phyloP scores from a whole-genome alignment of 768 basidiomycete species.

The Leccinum ochraceum region DNA sequence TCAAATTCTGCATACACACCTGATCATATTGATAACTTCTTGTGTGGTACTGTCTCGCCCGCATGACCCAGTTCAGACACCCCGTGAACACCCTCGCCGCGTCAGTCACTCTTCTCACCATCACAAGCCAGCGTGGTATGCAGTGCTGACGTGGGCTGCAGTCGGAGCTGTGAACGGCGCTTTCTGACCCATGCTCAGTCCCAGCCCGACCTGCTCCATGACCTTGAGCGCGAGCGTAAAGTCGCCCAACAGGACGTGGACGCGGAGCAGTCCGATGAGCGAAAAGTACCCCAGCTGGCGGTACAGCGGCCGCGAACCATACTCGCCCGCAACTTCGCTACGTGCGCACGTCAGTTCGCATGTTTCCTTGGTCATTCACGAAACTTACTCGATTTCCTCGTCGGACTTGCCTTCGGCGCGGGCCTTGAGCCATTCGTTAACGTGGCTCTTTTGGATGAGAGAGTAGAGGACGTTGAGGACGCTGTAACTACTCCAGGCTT shows the following conservation, averaged over 20 bases:
- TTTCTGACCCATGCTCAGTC: constrained; percentile 88
- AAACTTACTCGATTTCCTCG: constrained; percentile 80
- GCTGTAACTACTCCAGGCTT: constrained; percentile 98
- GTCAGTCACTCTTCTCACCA: constrained; percentile 92
- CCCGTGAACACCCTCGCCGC: constrained; percentile 93
- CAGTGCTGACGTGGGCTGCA: constrained; percentile 93
- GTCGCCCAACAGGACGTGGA: constrained; percentile 95
- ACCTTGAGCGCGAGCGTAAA: constrained; percentile 93
- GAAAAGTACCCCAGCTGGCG: constrained; percentile 97
- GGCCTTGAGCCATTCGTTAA: constrained; percentile 90
- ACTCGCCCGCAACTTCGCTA: constrained; percentile 88
- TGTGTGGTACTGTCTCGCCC: constrained; percentile 97
- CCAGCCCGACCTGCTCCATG: constrained; percentile 91
- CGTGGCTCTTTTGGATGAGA: constrained; percentile 94
- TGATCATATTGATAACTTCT: constrained; percentile 96
- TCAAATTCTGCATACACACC: constrained; percentile 41
- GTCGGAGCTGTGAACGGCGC: constrained; percentile 93
- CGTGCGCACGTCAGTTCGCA: constrained; percentile 6
- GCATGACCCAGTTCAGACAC: constrained; percentile 92
- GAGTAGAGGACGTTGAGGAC: constrained; percentile 98
- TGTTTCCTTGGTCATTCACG: neutral
- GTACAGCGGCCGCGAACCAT: constrained; percentile 87
- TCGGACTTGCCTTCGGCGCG: constrained; percentile 75
- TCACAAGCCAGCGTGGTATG: constrained; percentile 96
- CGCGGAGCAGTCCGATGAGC: constrained; percentile 90